Evolutionary conservation across 1,139 yeast species (phyloP), one percentile per base, ranked within the genome.

Genomic region (Geotrichum bryndzae): DNA sequence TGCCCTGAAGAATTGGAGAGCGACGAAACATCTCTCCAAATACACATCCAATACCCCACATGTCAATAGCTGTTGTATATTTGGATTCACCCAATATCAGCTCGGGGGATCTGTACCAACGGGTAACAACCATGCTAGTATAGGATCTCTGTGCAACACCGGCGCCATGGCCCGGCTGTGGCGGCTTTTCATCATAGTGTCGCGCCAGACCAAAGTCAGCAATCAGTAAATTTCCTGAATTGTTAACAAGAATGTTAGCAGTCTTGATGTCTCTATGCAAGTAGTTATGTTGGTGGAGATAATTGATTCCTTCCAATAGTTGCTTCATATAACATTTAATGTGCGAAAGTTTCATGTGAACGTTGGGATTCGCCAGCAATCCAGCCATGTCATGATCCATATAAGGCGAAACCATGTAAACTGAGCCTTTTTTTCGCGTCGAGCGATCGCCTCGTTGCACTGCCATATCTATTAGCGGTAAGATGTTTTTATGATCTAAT

Each of bases 21-120:
- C 84, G 82, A 51, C 84, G 84, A 75, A 89, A 94, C 70, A 92
- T 80, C 73, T 95, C 99, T 0, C 91, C 99, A 74, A 95, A 86
- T 0, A 95, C 96, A 76, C 99, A 95, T 1, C 99, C 99, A 13
- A 90, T 84, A 0, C 98, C 98, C 99, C 99, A 94, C 75, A 94
- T 81, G 75, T 94, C 97, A 23, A 94, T 92, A 0, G 98, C 96
- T 0, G 97, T 89, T 1, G 98, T 91, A 71, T 94, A 94, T 64
- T 82, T 79, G 65, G 88, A 79, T 68, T 91, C 96, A 1, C 97
- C 97, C 60, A 94, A 76, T 29, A 94, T 80, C 27, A 94, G 80
- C 73, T 94, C 97, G 0, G 98, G 99, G 0, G 99, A 96, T 63
- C 99, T 80, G 74, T 95, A 94, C 99, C 99, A 94, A 68, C 99